Evolutionary conservation across 2,329 filamentous ascomycete genomes (phyloP).

Genomic region (Plenodomus biglobosus): DNA sequence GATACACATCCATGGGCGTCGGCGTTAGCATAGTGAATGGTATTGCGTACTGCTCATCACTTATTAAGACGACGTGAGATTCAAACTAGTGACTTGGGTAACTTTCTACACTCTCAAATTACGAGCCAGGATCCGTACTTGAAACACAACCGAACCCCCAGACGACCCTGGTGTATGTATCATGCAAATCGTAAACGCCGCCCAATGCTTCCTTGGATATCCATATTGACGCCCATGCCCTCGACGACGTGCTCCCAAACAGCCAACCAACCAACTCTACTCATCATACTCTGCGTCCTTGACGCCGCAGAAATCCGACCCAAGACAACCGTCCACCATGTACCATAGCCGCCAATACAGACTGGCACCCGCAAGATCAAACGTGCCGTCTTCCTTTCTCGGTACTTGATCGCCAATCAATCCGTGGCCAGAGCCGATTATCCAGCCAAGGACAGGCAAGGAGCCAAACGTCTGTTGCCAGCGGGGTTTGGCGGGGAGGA

Average conservation of each 20-base stretch:
- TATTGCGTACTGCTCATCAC: conserved; percentile 2
- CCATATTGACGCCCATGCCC: not conserved
- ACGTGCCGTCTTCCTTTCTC: conserved; percentile 69
- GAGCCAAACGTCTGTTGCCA: conserved; percentile 48
- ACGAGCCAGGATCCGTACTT: not conserved
- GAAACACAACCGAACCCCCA: not conserved
- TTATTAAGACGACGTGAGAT: not conserved
- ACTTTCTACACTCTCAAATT: not conserved
- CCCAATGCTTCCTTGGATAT: conserved; percentile 1
- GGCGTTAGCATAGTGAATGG: conserved; percentile 22
- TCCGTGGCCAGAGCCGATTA: conserved; percentile 50
- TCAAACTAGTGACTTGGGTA: not conserved
- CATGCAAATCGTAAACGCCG: conserved; percentile 1
- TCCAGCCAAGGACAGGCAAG: conserved; percentile 55
- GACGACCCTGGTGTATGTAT: not conserved
- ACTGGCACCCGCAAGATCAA: conserved; percentile 70
- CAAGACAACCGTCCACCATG: conserved; percentile 57
- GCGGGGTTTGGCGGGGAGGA: conserved; percentile 47
- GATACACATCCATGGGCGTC: conserved; percentile 15
- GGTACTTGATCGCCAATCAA: conserved; percentile 78
- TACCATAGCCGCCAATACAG: conserved; percentile 64
- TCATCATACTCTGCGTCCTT: conserved; percentile 53
- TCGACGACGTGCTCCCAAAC: not conserved
- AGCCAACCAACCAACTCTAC: conserved; percentile 15
- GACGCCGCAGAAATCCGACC: conserved; percentile 63